Conservation (phyloP, 2,329 filamentous ascomycete genomes). For the Penicillium capsulatum region DNA sequence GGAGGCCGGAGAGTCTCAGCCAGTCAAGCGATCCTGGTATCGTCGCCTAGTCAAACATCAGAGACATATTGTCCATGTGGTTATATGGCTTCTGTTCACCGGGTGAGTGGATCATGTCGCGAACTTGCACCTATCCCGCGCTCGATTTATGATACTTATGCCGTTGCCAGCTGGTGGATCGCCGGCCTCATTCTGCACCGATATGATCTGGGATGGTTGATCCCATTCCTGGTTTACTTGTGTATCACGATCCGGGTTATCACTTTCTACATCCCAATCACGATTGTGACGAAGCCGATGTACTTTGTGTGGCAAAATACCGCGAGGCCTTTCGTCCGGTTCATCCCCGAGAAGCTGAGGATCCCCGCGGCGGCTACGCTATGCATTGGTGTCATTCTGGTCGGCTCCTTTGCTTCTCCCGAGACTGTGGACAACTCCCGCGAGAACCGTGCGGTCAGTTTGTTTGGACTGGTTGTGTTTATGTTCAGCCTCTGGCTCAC, state of each 20-base stretch:
- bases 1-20: conserved; percentile 37
- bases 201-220: conserved; percentile 71
- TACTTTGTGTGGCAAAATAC: conserved; percentile 65
- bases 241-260: conserved; percentile 68
- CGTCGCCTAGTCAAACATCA: conserved; percentile 27
- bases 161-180: conserved; percentile 64
- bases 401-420: conserved; percentile 70
- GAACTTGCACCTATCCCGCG: no score
- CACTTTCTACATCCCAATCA: conserved; percentile 67
- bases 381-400: conserved; percentile 67
- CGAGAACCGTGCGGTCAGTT: conserved; percentile 71
- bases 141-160: conserved; percentile 19
- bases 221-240: conserved; percentile 79
- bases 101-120: conserved; percentile 42
- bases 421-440: conserved; percentile 73
- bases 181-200: conserved; percentile 68
- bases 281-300: conserved; percentile 62
- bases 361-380: conserved; percentile 59
- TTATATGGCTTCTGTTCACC: conserved; percentile 50
- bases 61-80: conserved; percentile 43
- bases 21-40: conserved; percentile 26
- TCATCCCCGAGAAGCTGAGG: conserved; percentile 64
- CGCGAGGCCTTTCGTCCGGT: conserved; percentile 53
- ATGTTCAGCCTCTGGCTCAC: conserved; percentile 64
- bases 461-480: conserved; percentile 73